A percentile compares a stretch with the other conserved stretches of the same genome.
Evolutionary conservation across 768 basidiomycete species (phyloP).

Genomic region (Saitozyma sp.): DNA sequence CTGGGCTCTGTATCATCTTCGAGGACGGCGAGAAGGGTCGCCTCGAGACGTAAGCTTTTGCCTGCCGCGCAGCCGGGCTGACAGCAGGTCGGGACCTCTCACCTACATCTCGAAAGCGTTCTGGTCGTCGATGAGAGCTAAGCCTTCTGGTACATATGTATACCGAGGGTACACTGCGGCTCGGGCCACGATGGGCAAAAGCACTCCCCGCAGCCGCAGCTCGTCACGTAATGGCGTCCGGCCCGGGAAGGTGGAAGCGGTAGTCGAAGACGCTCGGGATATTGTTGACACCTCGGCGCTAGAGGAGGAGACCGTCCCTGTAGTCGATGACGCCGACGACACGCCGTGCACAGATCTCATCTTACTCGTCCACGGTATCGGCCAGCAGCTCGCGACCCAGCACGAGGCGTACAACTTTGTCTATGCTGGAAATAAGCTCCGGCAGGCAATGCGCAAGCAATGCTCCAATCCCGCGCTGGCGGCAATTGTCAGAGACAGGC

Average conservation of each 20-base stretch:
- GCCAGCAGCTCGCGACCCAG: conserved; percentile 53
- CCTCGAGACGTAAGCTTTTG: conserved; percentile 47
- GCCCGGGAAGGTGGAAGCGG: no score
- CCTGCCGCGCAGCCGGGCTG: not conserved
- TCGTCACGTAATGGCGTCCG: no score
- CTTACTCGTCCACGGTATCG: conserved; percentile 57
- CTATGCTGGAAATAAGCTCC: conserved; percentile 55
- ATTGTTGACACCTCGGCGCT: conserved; percentile 32
- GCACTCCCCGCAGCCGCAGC: no score
- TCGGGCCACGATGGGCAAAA: conserved; percentile 26
- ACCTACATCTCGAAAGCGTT: conserved; percentile 48
- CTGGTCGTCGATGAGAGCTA: conserved; percentile 47
- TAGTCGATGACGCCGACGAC: conserved; percentile 48
- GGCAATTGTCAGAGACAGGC: conserved; percentile 54
- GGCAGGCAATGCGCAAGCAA: conserved; percentile 54
- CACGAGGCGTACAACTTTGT: conserved; percentile 57
- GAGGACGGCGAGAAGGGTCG: conserved; percentile 53
- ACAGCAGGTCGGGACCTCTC: conserved; percentile 35
- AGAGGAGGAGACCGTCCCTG: conserved; percentile 48
- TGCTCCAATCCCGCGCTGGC: conserved; percentile 53
- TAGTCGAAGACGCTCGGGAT: conserved; percentile 24
- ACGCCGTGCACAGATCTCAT: conserved; percentile 54
- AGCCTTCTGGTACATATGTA: conserved; percentile 50
- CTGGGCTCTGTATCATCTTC: conserved; percentile 51
- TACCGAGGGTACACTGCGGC: conserved; percentile 55